phyloP scores from a whole-genome alignment of 2,329 filamentous ascomycete genomes.

The Alternaria sp. region DNA sequence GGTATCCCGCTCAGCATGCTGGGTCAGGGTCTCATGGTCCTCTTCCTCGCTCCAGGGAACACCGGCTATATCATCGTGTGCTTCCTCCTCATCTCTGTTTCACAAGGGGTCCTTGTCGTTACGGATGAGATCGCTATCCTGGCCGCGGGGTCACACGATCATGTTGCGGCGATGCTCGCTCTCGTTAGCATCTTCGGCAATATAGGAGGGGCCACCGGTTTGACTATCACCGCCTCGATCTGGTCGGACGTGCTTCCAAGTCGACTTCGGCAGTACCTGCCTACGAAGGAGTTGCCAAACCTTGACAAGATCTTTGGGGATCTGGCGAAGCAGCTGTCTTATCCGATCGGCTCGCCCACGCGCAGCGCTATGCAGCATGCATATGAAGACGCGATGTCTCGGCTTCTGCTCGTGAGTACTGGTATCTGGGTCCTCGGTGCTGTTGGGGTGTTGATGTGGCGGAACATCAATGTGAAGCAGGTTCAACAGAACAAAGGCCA shows the following conservation, averaged over 20 bases:
- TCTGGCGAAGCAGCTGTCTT: conserved; percentile 61
- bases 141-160: conserved; percentile 43
- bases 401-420: conserved; percentile 14
- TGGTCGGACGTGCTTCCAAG: conserved; percentile 56
- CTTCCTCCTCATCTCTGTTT: conserved; percentile 36
- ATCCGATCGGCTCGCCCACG: conserved; percentile 55
- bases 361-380: conserved; percentile 48
- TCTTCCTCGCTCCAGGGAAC: conserved; percentile 31
- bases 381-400: conserved; percentile 25
- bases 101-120: conserved; percentile 32
- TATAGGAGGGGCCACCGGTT: conserved; percentile 55
- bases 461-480: conserved; percentile 14
- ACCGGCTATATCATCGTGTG: conserved; percentile 42
- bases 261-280: conserved; percentile 7
- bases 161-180: conserved; percentile 55
- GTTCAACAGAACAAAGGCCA: conserved; percentile 15
- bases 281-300: conserved; percentile 53
- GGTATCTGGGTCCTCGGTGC: conserved; percentile 11
- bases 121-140: conserved; percentile 29
- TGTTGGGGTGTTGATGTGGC: conserved; percentile 17
- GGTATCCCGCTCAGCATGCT: conserved; percentile 27
- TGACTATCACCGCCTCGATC: conserved; percentile 65
- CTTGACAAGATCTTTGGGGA: conserved; percentile 55
- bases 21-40: conserved; percentile 34
- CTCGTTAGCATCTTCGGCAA: conserved; percentile 64